Evolutionary conservation across 2,329 filamentous ascomycete genomes (phyloP), one percentile per base, ranked within the genome.

Genomic region (Camptophora hylomeconis): DNA sequence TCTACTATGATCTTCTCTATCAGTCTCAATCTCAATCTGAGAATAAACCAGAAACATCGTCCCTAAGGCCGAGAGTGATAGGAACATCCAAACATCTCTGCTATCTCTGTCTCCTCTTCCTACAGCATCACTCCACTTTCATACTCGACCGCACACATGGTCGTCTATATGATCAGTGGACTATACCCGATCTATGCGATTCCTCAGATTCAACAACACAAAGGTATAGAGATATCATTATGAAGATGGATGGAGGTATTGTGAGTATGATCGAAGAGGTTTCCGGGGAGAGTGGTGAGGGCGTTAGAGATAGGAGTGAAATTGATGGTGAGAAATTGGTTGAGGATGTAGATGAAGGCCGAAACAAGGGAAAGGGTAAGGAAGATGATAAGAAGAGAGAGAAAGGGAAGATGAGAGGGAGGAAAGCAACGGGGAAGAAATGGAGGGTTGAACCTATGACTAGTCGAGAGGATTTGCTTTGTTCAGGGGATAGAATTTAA

Each of bases 41-140:
- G 4, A 15, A 15, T 13, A 15, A 9, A 15, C 7, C 7, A 6
- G 10, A 26, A 5, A 11, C 23, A 17, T 24, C 33, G n/a, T 24
- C 18, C 8, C 14, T 26, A 15, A 12, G 15, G 17, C 40, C 39
- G 12, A 27, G 37, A 11, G 22, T 31, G n/a, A 39, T 45, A 14
- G 41, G 42, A 13, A 38, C 39, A 14, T 40, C 34, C 32, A 45
- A 45, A 27, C 37, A 28, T n/a, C 37, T 37, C n/a, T 45, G 42
- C 36, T 45, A 40, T 35, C 30, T 45, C 5, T 45, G 42, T 31
- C 33, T 39, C 30, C 33, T 44, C 5, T 42, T 41, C 29, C 34
- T 45, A 23, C 33, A 20, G 14, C 21, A 26, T 14, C 39, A 44
- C 31, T 23, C 28, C 18, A 11, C 21, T 15, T 40, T 35, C 18